Evolutionary conservation across 1,139 yeast species (phyloP).

Genomic region (Geotrichum armillariae): DNA sequence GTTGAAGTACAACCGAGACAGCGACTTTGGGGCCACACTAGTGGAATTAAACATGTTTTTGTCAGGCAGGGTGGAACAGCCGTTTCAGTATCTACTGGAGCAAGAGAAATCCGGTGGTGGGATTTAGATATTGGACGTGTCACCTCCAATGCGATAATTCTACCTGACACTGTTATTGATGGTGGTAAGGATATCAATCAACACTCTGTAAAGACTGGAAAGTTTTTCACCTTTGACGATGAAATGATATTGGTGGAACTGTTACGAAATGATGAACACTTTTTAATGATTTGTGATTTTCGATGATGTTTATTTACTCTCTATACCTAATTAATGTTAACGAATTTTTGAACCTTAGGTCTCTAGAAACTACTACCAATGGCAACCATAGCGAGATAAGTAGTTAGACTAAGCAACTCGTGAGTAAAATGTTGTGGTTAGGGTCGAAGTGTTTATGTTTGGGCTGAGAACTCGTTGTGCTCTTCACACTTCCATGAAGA

Average conservation of each 20-base stretch:
- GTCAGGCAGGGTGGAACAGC: conserved; percentile 25
- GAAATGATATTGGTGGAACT: conserved; percentile 22
- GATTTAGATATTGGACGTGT: conserved; percentile 18
- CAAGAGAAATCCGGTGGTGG: conserved; percentile 28
- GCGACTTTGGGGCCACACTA: conserved; percentile 26
- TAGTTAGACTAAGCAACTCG: too few species aligned
- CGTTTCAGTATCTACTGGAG: conserved; percentile 24
- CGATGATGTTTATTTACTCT: conserved; percentile 6
- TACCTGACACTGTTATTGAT: conserved; percentile 1
- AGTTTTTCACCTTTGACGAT: conserved; percentile 22
- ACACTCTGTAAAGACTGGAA: conserved; percentile 12
- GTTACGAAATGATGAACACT: conserved; percentile 12
- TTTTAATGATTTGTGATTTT: conserved; percentile 22
- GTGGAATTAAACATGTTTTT: conserved; percentile 23
- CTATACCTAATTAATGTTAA: too few species aligned
- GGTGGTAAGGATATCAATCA: not conserved
- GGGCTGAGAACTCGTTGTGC: not conserved
- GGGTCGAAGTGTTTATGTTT: too few species aligned
- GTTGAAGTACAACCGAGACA: conserved; percentile 22
- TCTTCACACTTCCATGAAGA: not conserved
- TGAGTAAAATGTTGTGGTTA: too few species aligned
- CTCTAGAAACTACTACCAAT: too few species aligned
- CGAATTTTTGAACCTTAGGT: too few species aligned
- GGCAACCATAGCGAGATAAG: too few species aligned
- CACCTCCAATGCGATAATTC: not conserved